phyloP scores from a whole-genome alignment of 805 yeast species.

The Saccharomycopsis amapae region DNA sequence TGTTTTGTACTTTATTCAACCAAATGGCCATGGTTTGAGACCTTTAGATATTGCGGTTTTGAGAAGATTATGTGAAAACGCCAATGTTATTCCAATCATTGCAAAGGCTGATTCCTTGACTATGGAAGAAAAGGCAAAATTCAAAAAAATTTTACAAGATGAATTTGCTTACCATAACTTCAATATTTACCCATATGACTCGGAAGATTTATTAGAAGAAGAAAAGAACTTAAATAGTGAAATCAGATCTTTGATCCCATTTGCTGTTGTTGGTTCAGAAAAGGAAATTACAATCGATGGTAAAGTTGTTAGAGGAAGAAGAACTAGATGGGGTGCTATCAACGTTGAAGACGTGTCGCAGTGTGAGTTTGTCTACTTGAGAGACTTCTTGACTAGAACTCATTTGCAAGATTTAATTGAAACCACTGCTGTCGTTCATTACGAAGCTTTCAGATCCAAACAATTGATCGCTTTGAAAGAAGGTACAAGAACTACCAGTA shows the following conservation, averaged over 20 bases:
- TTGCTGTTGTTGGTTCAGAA: conserved; percentile 92
- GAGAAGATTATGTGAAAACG: conserved; percentile 77
- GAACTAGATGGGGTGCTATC: conserved; percentile 89
- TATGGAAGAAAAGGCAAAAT: conserved; percentile 69
- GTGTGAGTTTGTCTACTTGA: conserved; percentile 89
- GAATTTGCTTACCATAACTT: conserved; percentile 70
- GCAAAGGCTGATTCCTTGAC: conserved; percentile 92
- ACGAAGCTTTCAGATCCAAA: conserved; percentile 88
- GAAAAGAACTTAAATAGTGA: conserved; percentile 68
- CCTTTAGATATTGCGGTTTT: conserved; percentile 77
- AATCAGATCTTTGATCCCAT: conserved; percentile 74
- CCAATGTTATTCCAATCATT: conserved; percentile 91
- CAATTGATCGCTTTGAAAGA: conserved; percentile 92
- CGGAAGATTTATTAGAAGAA: conserved; percentile 59
- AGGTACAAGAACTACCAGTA: conserved; percentile 43
- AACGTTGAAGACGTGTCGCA: conserved; percentile 92
- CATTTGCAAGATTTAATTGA: conserved; percentile 95
- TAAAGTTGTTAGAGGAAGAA: conserved; percentile 78
- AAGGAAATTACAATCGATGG: conserved; percentile 70
- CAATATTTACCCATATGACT: conserved; percentile 78
- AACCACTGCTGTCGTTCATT: conserved; percentile 79
- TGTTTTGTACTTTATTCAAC: conserved; percentile 83
- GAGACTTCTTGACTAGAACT: conserved; percentile 91
- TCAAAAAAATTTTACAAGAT: conserved; percentile 68
- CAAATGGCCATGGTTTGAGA: conserved; percentile 79